Percentiles rank a stretch among this genome's conserved stretches.
Conservation (phyloP, 1,284 basidiomycete species). For the Puccinia brachypodii region DNA sequence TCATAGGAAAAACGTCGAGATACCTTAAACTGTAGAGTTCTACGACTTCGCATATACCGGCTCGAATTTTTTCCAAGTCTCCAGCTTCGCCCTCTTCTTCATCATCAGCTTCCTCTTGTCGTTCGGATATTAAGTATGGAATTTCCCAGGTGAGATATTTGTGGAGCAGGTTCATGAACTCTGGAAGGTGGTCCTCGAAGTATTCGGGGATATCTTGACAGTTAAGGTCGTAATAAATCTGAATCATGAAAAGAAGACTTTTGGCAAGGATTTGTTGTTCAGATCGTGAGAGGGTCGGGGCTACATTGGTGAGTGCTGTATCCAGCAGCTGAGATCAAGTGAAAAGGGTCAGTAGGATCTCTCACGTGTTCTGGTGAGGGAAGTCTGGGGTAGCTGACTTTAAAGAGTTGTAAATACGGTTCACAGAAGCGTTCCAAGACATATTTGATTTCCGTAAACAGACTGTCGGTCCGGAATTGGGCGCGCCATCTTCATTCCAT, state of each 20-base stretch:
- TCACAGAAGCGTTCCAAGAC: conserved; percentile 79
- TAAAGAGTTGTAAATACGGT: conserved; percentile 80
- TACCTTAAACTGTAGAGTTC: conserved; percentile 92
- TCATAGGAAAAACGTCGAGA: conserved; percentile 70
- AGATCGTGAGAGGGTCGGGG: conserved; percentile 54
- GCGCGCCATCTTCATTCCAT: conserved; percentile 68
- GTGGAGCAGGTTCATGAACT: conserved; percentile 55
- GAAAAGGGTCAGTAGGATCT: background rate
- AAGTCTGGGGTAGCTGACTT: conserved; percentile 56
- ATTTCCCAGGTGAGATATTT: conserved; percentile 48
- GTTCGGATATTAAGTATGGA: conserved; percentile 11
- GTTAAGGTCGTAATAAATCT: conserved; percentile 90
- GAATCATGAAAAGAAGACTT: conserved; percentile 73
- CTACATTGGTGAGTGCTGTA: conserved; percentile 52
- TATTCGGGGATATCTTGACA: conserved; percentile 92
- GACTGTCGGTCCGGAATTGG: conserved; percentile 78
- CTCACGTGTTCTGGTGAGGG: background rate
- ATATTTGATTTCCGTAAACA: conserved; percentile 89
- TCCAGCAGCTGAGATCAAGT: background rate
- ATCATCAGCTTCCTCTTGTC: conserved; percentile 58
- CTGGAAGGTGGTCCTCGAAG: conserved; percentile 79
- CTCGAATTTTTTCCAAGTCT: conserved; percentile 80
- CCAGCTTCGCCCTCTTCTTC: conserved; percentile 80
- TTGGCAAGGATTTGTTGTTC: conserved; percentile 65
- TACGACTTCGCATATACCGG: conserved; percentile 84